Conservation (phyloP, 352 stramenopile genomes). For the Globisporangium okanoganense region DNA sequence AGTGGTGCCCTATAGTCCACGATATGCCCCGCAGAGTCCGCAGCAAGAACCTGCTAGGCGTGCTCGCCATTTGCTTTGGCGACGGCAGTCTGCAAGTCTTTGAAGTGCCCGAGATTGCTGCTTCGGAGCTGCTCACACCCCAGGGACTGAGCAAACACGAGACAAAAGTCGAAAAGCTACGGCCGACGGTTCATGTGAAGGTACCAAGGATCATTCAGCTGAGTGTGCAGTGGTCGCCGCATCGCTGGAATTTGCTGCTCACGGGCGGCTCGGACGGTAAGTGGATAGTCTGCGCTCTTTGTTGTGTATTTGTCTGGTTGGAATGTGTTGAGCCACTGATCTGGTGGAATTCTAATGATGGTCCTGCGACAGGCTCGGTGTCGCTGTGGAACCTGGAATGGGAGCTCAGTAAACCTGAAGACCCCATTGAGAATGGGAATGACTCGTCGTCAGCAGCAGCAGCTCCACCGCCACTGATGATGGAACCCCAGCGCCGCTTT, state of each 20-base stretch:
- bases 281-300: background rate
- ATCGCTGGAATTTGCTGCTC: conserved; percentile 69
- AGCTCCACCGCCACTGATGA: conserved; percentile 14
- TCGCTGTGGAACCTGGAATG: conserved; percentile 74
- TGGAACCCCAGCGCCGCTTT: conserved; percentile 74
- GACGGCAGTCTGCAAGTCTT: conserved; percentile 75
- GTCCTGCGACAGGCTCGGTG: conserved; percentile 45
- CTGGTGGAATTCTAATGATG: background rate
- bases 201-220: conserved; percentile 56
- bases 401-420: conserved; percentile 6
- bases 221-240: conserved; percentile 70
- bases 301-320: background rate
- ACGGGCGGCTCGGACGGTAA: conserved; percentile 76
- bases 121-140: conserved; percentile 28
- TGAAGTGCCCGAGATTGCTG: conserved; percentile 42
- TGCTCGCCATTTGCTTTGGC: conserved; percentile 71
- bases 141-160: conserved; percentile 5
- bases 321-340: background rate
- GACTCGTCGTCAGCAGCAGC: background rate
- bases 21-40: conserved; percentile 28
- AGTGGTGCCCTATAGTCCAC: conserved; percentile 60
- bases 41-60: conserved; percentile 34
- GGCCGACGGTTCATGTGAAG: conserved; percentile 38
- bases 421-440: background rate
- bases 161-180: conserved; percentile 38